A percentile compares a stretch with the other conserved stretches of the same genome.
Evolutionary conservation across 2,329 filamentous ascomycete genomes (phyloP).

Genomic region (Colletotrichum spinosum): DNA sequence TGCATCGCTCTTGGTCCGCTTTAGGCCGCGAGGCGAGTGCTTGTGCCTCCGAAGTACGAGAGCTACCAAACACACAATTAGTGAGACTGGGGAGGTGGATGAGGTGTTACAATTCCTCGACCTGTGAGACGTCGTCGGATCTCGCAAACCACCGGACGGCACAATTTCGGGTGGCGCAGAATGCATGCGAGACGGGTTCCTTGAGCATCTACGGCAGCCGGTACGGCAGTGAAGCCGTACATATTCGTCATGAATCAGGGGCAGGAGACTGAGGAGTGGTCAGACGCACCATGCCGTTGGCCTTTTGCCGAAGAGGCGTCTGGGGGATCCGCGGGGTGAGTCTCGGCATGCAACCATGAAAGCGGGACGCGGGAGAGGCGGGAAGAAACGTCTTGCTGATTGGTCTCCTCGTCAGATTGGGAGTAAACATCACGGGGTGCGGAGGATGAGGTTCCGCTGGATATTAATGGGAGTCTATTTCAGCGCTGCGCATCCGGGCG

Average conservation of each 20-base stretch:
- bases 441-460: conserved; percentile 20
- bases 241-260: background rate
- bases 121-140: no score
- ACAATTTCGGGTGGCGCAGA: no score
- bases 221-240: no score
- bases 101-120: no score
- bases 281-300: conserved; percentile 5
- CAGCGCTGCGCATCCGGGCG: background rate
- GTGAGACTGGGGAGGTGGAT: no score
- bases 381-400: conserved; percentile 10
- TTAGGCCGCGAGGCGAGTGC: no score
- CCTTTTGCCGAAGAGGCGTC: conserved; percentile 29
- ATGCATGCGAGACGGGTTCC: background rate
- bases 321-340: conserved; percentile 24
- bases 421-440: conserved; percentile 5
- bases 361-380: background rate
- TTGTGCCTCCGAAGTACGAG: accelerated
- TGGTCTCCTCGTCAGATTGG: background rate
- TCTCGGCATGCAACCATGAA: conserved; percentile 23
- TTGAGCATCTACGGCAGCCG: background rate
- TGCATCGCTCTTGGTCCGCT: no score
- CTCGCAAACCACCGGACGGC: no score
- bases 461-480: background rate
- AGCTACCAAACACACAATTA: no score
- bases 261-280: background rate